phyloP scores from a whole-genome alignment of 352 stramenopile species.

The Peronospora tabacina region DNA sequence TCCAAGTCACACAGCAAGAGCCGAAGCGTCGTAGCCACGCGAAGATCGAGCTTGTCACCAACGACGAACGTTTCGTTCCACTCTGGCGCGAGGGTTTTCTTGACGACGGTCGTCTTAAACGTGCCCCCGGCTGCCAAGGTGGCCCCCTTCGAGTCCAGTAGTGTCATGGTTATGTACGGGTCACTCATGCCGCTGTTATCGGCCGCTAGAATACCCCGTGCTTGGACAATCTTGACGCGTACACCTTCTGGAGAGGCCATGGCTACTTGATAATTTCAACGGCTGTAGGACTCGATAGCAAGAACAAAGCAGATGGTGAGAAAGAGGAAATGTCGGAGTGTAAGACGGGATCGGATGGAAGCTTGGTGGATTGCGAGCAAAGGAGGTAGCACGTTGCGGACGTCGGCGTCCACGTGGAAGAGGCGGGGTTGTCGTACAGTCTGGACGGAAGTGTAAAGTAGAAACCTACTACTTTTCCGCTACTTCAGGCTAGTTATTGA shows the following conservation, averaged over 20 bases:
- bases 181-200: constrained; percentile 63
- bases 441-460: too few relatives aligned
- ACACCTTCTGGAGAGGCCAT: constrained; percentile 27
- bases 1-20: constrained; percentile 48
- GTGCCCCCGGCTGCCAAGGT: constrained; percentile 34
- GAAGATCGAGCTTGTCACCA: constrained; percentile 57
- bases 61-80: constrained; percentile 63
- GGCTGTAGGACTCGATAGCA: background rate
- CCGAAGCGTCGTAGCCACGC: constrained; percentile 52
- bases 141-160: constrained; percentile 53
- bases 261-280: background rate
- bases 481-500: too few relatives aligned
- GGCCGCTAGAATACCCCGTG: constrained; percentile 54
- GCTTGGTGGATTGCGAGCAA: background rate
- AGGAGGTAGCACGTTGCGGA: background rate
- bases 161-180: constrained; percentile 60
- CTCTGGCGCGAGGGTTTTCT: constrained; percentile 54
- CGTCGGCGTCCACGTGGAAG: background rate
- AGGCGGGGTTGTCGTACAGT: too few relatives aligned
- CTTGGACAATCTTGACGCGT: constrained; percentile 50
- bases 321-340: background rate
- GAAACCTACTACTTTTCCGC: too few relatives aligned
- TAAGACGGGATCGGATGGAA: background rate
- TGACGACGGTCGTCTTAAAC: constrained; percentile 61
- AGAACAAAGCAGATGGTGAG: background rate